Percentiles rank a stretch among this genome's conserved stretches.
These are phyloP conservation scores for Meyerozyma elateridarum DNA, from an alignment of 1,139 yeast species.

Conservation along the genomic window DNA sequence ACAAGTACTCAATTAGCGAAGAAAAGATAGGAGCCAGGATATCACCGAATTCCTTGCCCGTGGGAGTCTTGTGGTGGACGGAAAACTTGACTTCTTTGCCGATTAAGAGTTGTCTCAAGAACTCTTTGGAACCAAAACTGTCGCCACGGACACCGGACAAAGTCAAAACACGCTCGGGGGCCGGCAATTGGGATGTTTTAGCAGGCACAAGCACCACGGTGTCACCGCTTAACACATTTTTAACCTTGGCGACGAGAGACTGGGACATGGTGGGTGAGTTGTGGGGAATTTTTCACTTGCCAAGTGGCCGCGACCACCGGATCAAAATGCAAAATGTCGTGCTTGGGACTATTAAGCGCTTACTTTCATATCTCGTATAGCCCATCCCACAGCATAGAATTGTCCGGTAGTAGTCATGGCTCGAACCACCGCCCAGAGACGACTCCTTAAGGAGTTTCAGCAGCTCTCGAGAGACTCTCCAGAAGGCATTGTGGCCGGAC, in stretches of 20 bases:
- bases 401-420: conserved; percentile 20
- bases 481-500: conserved; percentile 94
- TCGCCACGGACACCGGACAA: conserved; percentile 55
- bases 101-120: conserved; percentile 56
- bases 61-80: conserved; percentile 48
- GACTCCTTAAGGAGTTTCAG: conserved; percentile 84
- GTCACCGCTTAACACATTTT: conserved; percentile 70
- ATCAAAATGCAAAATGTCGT: no score
- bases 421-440: conserved; percentile 71
- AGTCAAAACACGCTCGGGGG: conserved; percentile 57
- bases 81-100: conserved; percentile 65
- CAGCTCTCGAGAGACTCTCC: conserved; percentile 84
- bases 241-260: conserved; percentile 52
- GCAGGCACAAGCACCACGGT: conserved; percentile 64
- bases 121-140: conserved; percentile 60
- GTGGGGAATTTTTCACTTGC: no score
- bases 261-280: background rate
- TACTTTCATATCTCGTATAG: no score
- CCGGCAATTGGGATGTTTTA: conserved; percentile 39
- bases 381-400: no score
- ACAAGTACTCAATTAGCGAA: conserved; percentile 54
- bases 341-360: no score
- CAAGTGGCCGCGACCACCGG: no score
- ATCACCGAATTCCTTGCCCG: conserved; percentile 71
- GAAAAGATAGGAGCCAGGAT: conserved; percentile 58